phyloP scores from a whole-genome alignment of 2,329 filamentous ascomycete species.

The Penicillium sp. region DNA sequence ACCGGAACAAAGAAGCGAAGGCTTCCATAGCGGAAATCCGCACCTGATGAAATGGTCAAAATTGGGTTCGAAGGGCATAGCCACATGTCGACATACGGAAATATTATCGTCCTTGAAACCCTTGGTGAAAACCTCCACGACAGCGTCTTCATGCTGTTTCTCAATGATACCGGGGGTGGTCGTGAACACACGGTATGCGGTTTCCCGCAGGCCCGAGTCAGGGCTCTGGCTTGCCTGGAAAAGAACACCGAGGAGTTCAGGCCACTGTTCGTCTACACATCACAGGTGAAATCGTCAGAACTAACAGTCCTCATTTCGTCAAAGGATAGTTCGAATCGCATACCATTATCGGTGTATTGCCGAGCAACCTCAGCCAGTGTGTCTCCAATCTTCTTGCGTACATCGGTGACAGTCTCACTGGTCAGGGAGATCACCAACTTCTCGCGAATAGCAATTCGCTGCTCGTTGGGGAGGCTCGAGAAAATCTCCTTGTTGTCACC shows the following conservation, averaged over 20 bases:
- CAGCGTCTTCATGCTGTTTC: slow-evolving; percentile 89
- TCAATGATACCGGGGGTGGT: slow-evolving; percentile 95
- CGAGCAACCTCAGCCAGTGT: slow-evolving; percentile 94
- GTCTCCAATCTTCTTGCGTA: slow-evolving; percentile 94
- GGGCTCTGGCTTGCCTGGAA: slow-evolving; percentile 88
- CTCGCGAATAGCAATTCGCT: slow-evolving; percentile 74
- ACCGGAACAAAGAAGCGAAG: slow-evolving; percentile 93
- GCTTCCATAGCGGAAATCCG: slow-evolving; percentile 94
- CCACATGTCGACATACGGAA: slow-evolving; percentile 54
- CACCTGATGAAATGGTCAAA: slow-evolving; percentile 56
- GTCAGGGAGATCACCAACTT: slow-evolving; percentile 78
- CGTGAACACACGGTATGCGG: slow-evolving; percentile 90
- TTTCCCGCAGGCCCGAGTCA: slow-evolving; percentile 82
- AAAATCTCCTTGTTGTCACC: slow-evolving; percentile 81
- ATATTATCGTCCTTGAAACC: slow-evolving; percentile 89
- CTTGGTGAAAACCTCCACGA: slow-evolving; percentile 81
- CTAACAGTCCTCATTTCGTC: slow-evolving; percentile 1
- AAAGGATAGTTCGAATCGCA: slow-evolving; percentile 34
- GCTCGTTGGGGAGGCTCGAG: slow-evolving; percentile 70
- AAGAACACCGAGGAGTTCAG: slow-evolving; percentile 79
- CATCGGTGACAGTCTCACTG: slow-evolving; percentile 68
- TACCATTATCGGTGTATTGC: slow-evolving; percentile 91
- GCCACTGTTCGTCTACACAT: slow-evolving; percentile 74
- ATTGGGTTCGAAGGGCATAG: neutral
- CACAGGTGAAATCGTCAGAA: slow-evolving; percentile 10